Percentiles rank a stretch among this genome's conserved stretches.
Conservation (phyloP, 2,329 filamentous ascomycete species). For the Waltergamsia citrina region DNA sequence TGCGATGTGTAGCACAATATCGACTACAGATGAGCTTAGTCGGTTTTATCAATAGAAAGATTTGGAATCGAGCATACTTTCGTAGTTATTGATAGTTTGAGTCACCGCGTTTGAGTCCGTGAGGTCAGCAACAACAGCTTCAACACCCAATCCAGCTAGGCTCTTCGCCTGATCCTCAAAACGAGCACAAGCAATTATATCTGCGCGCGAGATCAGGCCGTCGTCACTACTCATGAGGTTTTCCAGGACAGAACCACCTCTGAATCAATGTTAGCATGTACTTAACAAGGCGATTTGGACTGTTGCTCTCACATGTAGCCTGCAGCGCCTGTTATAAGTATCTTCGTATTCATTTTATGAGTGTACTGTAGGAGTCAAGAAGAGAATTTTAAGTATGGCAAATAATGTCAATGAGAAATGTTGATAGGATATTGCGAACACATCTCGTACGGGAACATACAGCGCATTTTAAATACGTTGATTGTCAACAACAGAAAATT, state of each 20-base stretch:
- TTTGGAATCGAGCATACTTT: slow-evolving; percentile 12
- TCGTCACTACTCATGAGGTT: slow-evolving; percentile 15
- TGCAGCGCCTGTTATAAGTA: slow-evolving; percentile 24
- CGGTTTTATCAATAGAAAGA: neutral
- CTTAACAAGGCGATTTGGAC: neutral
- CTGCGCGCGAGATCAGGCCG: slow-evolving; percentile 10
- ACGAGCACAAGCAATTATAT: slow-evolving; percentile 21
- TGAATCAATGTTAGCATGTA: slow-evolving; percentile 6
- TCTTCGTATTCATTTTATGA: slow-evolving; percentile 11
- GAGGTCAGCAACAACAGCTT: slow-evolving; percentile 20
- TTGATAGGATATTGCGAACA: too few relatives aligned
- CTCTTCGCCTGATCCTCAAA: slow-evolving; percentile 19
- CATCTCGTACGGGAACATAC: too few relatives aligned
- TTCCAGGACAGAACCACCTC: slow-evolving; percentile 24
- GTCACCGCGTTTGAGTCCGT: slow-evolving; percentile 14
- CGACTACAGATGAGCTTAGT: slow-evolving; percentile 13
- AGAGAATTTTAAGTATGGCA: too few relatives aligned
- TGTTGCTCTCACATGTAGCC: slow-evolving; percentile 18
- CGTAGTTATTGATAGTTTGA: slow-evolving; percentile 11
- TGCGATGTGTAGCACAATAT: slow-evolving; percentile 24
- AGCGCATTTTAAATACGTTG: too few relatives aligned
- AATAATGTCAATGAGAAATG: too few relatives aligned
- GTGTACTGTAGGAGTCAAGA: too few relatives aligned
- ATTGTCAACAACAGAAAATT: too few relatives aligned
- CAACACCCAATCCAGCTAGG: slow-evolving; percentile 18